phyloP scores from a whole-genome alignment of 2,329 filamentous ascomycete species.

The Botrytis medusae region DNA sequence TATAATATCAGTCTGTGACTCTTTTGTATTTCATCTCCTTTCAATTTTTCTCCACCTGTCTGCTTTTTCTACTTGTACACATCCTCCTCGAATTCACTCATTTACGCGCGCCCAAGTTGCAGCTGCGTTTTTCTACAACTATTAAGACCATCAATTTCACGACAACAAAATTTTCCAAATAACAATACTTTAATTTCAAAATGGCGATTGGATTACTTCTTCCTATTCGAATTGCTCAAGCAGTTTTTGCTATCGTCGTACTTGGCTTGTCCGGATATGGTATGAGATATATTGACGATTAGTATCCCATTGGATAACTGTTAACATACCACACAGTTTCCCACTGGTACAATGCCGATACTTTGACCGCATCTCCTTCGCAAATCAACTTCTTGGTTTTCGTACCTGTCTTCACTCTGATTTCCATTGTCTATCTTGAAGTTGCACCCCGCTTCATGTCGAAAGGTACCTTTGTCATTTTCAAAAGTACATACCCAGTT shows the following conservation, averaged over 20 bases:
- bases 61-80: slow-evolving; percentile 16
- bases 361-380: slow-evolving; percentile 53
- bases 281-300: slow-evolving; percentile 35
- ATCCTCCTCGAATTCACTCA: slow-evolving; percentile 22
- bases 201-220: slow-evolving; percentile 47
- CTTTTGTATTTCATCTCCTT: slow-evolving; percentile 14
- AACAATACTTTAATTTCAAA: slow-evolving; percentile 23
- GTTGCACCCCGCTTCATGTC: slow-evolving; percentile 46
- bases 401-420: slow-evolving; percentile 52
- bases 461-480: slow-evolving; percentile 29
- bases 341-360: slow-evolving; percentile 60
- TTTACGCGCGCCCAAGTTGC: slow-evolving; percentile 32
- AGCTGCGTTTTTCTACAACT: slow-evolving; percentile 22
- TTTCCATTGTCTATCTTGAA: slow-evolving; percentile 57
- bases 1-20: slow-evolving; percentile 16
- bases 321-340: slow-evolving; percentile 47
- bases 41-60: slow-evolving; percentile 14
- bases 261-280: slow-evolving; percentile 52
- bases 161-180: slow-evolving; percentile 5
- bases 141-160: slow-evolving; percentile 16
- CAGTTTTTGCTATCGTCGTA: slow-evolving; percentile 47
- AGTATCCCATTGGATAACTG: slow-evolving; percentile 19
- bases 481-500: background rate
- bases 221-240: slow-evolving; percentile 49
- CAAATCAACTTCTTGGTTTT: slow-evolving; percentile 60